Evolutionary conservation across 345 rosid species (phyloP).

Genomic region (Eucalyptus regnans): DNA sequence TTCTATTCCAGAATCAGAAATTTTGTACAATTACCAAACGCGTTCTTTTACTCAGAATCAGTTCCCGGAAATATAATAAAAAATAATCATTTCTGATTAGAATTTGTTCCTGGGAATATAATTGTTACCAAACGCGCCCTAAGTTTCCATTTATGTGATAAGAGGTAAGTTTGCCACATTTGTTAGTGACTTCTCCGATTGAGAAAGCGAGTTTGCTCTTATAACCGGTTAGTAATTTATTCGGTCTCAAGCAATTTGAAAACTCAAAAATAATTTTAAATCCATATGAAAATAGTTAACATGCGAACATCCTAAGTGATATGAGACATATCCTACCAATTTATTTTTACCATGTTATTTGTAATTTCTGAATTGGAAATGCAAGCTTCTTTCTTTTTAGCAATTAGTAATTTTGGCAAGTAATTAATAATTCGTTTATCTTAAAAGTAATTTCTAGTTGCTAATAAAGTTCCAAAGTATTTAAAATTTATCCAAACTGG

Average conservation of each 20-base stretch:
- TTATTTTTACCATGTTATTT: background rate
- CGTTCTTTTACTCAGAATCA: no score
- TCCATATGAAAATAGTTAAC: background rate
- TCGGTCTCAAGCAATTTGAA: background rate
- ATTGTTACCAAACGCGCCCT: no score
- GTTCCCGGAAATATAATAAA: no score
- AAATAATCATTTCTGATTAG: no score
- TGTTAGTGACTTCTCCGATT: background rate
- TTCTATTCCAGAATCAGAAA: no score
- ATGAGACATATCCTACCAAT: background rate
- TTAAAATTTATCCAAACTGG: background rate
- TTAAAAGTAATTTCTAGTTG: background rate
- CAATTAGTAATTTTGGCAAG: background rate
- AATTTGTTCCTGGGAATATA: no score
- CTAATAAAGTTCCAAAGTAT: background rate
- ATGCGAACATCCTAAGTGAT: background rate
- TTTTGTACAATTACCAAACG: no score
- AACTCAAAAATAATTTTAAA: background rate
- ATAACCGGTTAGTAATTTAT: background rate
- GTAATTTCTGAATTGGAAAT: background rate
- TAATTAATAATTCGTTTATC: background rate
- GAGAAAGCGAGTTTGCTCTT: background rate
- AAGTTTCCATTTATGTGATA: background rate
- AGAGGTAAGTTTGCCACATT: background rate
- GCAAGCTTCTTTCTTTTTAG: background rate